Conservation (phyloP, 2,329 filamentous ascomycete genomes). For the Alternaria brassicicola region DNA sequence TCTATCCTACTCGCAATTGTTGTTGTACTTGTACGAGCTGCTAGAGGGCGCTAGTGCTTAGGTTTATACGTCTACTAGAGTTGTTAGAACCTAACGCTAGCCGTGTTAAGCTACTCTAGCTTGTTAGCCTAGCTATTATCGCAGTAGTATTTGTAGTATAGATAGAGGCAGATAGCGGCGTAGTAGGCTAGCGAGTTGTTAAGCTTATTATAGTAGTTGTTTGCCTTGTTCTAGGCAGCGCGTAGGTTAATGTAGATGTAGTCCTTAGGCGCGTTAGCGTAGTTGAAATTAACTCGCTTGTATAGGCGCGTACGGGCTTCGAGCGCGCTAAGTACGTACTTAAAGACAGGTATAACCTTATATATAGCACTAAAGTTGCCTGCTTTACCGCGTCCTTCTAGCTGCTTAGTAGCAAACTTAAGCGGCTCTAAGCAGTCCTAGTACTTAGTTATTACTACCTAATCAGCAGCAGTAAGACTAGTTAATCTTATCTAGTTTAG, state of each 20-base stretch:
- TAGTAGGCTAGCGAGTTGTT: neutral
- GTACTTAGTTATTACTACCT: neutral
- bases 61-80: too few species aligned
- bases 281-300: neutral
- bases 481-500: neutral
- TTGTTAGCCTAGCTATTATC: neutral
- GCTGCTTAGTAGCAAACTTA: neutral
- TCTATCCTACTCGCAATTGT: too few species aligned
- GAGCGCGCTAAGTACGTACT: neutral
- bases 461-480: neutral
- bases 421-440: neutral
- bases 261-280: neutral
- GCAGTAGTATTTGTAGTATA: neutral
- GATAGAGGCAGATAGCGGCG: neutral
- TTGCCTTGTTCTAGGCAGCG: slow-evolving; percentile 2
- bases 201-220: slow-evolving; percentile 11
- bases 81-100: too few species aligned
- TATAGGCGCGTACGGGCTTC: neutral
- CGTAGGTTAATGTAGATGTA: neutral
- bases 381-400: neutral
- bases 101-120: neutral
- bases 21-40: too few species aligned
- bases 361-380: neutral
- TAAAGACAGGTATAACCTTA: slow-evolving; percentile 7
- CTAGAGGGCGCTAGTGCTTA: too few species aligned